Base-by-base conservation (phyloP, 805 yeast species). In the Cyberlindnera maritima region DNA sequence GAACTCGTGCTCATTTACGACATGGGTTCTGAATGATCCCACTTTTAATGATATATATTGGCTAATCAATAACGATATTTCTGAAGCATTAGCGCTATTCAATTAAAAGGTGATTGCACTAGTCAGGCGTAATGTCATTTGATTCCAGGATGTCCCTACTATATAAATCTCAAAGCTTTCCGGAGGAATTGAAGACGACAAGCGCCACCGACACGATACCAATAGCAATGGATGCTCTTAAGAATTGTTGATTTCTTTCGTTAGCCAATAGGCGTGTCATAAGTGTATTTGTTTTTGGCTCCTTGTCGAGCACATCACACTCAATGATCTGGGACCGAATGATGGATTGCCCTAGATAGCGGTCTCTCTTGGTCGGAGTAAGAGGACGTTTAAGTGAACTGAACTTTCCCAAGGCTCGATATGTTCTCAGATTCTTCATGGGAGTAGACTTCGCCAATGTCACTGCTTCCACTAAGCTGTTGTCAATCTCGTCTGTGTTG, bases 1-100 rank as follows among this genome's bases (percentile, higher is more conserved):
- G 97, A 90, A 48, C 77, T 81, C n/a, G 86, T 86, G 10, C 75
- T 90, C 55, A 73, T 89, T 20, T 92, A 91, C 63, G 96, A 88
- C 55, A 84, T 91, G 28, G 82, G 81, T 44, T 66, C 78, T 28
- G 63, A 60, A 18, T 66, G 50, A 47, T n/a, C n/a, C n/a, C n/a
- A n/a, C n/a, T n/a, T n/a, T n/a, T n/a, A n/a, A n/a, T n/a, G n/a
- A n/a, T n/a, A n/a, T n/a, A n/a, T n/a, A n/a, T n/a, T n/a, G n/a
- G n/a, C n/a, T n/a, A n/a, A n/a, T n/a, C n/a, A n/a, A n/a, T n/a
- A n/a, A n/a, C n/a, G n/a, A n/a, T n/a, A n/a, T n/a, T n/a, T n/a
- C n/a, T n/a, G n/a, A n/a, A n/a, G n/a, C n/a, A n/a, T n/a, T n/a
- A n/a, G n/a, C n/a, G n/a, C n/a, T n/a, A n/a, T n/a, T n/a, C n/a